Evolutionary conservation across 345 rosid species (phyloP).

Genomic region (Turritis glabra): DNA sequence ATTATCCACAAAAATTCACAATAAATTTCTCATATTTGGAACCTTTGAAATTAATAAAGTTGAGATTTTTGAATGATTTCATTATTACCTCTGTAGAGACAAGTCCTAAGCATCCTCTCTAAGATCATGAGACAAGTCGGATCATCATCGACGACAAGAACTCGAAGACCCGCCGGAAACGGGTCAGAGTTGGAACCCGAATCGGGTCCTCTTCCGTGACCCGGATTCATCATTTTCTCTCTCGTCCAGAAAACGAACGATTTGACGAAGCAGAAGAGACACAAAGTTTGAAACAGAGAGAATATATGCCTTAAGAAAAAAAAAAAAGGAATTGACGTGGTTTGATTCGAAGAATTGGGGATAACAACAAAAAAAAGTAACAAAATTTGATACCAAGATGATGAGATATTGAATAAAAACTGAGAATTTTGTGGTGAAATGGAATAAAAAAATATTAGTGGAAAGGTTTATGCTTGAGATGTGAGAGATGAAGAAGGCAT

Average conservation of each 20-base stretch:
- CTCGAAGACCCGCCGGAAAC: constrained; percentile 83
- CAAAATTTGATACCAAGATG: constrained; percentile 33
- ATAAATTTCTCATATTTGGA: constrained; percentile 1
- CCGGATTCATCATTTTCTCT: constrained; percentile 34
- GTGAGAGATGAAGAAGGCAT: constrained; percentile 44
- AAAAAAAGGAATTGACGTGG: constrained; percentile 6
- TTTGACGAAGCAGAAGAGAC: not conserved
- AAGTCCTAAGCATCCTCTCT: constrained; percentile 82
- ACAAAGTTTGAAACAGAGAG: constrained; percentile 28
- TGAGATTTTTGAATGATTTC: not conserved
- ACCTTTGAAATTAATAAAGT: not conserved
- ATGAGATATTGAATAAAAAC: not conserved
- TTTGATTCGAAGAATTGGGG: constrained; percentile 29
- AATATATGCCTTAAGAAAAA: constrained; percentile 22
- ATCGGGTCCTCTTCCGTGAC: constrained; percentile 42
- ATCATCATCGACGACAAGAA: constrained; percentile 93
- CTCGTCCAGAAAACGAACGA: constrained; percentile 1
- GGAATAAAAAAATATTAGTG: not conserved
- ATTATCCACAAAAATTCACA: constrained; percentile 10
- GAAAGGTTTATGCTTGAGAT: constrained; percentile 33
- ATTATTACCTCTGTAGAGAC: constrained; percentile 70
- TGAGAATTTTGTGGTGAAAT: constrained; percentile 15
- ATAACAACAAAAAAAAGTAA: constrained; percentile 16
- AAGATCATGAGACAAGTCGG: constrained; percentile 89
- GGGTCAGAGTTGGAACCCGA: constrained; percentile 48